Percentiles rank a stretch among this genome's conserved stretches.
Conservation (phyloP, 2,329 filamentous ascomycete species). For the Aureobasidium sp. region DNA sequence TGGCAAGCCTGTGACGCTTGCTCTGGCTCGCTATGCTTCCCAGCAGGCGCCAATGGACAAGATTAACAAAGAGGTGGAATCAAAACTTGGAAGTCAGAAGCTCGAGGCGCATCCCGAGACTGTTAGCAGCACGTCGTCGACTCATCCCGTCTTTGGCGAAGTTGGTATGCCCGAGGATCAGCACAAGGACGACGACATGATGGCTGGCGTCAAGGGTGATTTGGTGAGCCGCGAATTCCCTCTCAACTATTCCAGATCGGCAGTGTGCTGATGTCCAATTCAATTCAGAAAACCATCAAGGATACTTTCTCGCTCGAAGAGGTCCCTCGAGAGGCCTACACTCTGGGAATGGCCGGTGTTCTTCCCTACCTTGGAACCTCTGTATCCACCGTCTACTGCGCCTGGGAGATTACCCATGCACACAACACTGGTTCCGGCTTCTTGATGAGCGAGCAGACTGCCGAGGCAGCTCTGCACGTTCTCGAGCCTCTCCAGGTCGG, state of each 20-base stretch:
- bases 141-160: conserved; percentile 33
- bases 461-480: conserved; percentile 60
- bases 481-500: conserved; percentile 84
- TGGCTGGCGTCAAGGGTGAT: conserved; percentile 34
- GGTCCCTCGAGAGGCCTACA: conserved; percentile 40
- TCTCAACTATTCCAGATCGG: not conserved
- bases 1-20: conserved; percentile 26
- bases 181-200: conserved; percentile 34
- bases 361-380: conserved; percentile 71
- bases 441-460: conserved; percentile 61
- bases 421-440: conserved; percentile 52
- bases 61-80: conserved; percentile 50
- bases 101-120: conserved; percentile 51
- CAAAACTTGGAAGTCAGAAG: conserved; percentile 44
- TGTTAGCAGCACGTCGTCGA: conserved; percentile 50
- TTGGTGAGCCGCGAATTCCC: conserved; percentile 18
- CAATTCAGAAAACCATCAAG: conserved; percentile 34
- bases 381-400: conserved; percentile 68
- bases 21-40: conserved; percentile 15
- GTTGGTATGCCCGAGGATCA: conserved; percentile 25
- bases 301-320: conserved; percentile 39
- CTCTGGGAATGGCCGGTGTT: conserved; percentile 42
- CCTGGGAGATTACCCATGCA: conserved; percentile 70
- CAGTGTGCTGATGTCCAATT: conserved; percentile 12
- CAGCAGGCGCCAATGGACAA: conserved; percentile 28